These are phyloP conservation scores for Tulasnella sp. DNA, from an alignment of 768 basidiomycete species.

Conservation along the genomic window DNA sequence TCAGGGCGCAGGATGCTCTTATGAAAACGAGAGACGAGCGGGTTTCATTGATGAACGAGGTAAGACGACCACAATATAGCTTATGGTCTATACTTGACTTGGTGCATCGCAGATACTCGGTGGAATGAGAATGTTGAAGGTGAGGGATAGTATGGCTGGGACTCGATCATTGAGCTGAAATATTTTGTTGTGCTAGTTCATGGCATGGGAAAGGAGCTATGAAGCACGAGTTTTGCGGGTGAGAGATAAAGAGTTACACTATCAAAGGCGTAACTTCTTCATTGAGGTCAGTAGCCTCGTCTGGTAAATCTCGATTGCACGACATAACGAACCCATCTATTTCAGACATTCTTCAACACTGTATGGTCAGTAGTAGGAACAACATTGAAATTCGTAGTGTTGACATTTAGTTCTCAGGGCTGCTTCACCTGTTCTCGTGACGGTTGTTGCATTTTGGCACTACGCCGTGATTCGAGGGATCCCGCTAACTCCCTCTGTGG, in stretches of 20 bases:
- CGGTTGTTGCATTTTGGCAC: conserved; percentile 40
- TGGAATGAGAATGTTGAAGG: conserved; percentile 85
- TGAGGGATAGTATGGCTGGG: too few relatives aligned
- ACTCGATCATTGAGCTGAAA: too few relatives aligned
- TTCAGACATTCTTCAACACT: conserved; percentile 39
- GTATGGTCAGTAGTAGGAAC: conserved; percentile 37
- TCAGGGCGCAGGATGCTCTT: conserved; percentile 66
- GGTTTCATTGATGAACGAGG: conserved; percentile 82
- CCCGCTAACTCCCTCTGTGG: conserved; percentile 63
- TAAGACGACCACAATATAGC: conserved; percentile 18
- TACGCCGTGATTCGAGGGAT: conserved; percentile 60
- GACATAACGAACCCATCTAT: background rate
- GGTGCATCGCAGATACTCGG: conserved; percentile 56
- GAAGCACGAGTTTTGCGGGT: conserved; percentile 59
- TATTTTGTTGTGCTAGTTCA: too few relatives aligned
- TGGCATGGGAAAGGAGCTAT: conserved; percentile 89
- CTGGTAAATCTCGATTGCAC: too few relatives aligned
- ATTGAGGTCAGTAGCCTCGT: too few relatives aligned
- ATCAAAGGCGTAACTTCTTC: conserved; percentile 71
- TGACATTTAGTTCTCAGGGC: conserved; percentile 27
- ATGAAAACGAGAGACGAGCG: conserved; percentile 90
- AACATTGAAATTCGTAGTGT: too few relatives aligned
- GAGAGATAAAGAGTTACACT: conserved; percentile 67
- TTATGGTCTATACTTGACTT: background rate
- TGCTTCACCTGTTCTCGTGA: conserved; percentile 37